Evolutionary conservation across 1,284 basidiomycete species (phyloP).

Genomic region (Malassezia psittaci): DNA sequence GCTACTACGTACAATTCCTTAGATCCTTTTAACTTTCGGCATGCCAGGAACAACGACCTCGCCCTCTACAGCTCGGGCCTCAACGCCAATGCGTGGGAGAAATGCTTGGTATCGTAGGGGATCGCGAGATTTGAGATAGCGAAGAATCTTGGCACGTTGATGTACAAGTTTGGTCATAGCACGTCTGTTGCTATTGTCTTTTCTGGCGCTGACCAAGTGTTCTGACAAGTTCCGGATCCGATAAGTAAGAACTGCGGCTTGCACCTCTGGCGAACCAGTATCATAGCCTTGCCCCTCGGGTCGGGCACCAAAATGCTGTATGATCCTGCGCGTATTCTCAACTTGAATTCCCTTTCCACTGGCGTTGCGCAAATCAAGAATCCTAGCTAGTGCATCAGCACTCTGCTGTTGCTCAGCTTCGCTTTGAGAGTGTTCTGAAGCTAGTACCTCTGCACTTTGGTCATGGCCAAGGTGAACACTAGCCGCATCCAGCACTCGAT

Average conservation of each 20-base stretch:
- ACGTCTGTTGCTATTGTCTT: constrained; percentile 69
- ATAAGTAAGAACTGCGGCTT: constrained; percentile 76
- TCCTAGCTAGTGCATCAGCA: constrained; percentile 58
- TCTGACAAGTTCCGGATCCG: constrained; percentile 70
- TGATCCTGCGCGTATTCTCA: constrained; percentile 72
- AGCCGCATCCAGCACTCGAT: constrained; percentile 32
- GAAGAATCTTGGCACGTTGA: constrained; percentile 69
- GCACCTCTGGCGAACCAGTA: constrained; percentile 72
- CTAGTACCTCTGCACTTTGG: constrained; percentile 18
- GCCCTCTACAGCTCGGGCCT: constrained; percentile 72
- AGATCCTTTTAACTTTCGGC: constrained; percentile 26
- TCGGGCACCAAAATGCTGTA: constrained; percentile 62
- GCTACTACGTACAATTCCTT: constrained; percentile 8
- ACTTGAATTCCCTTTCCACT: constrained; percentile 71
- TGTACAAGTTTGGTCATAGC: constrained; percentile 67
- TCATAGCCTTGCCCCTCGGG: constrained; percentile 57
- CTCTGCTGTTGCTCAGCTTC: constrained; percentile 54
- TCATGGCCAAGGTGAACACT: constrained; percentile 23
- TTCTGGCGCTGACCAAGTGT: constrained; percentile 61
- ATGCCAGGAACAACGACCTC: constrained; percentile 55
- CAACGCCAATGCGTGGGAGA: constrained; percentile 65
- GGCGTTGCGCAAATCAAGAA: constrained; percentile 76
- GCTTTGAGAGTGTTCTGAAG: constrained; percentile 15
- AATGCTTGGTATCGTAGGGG: constrained; percentile 64
- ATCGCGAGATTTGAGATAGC: constrained; percentile 63